Evolutionary conservation across 495 filamentous ascomycete species (phyloP), one percentile per base, ranked within the genome.

Genomic region (Neurospora sp.): DNA sequence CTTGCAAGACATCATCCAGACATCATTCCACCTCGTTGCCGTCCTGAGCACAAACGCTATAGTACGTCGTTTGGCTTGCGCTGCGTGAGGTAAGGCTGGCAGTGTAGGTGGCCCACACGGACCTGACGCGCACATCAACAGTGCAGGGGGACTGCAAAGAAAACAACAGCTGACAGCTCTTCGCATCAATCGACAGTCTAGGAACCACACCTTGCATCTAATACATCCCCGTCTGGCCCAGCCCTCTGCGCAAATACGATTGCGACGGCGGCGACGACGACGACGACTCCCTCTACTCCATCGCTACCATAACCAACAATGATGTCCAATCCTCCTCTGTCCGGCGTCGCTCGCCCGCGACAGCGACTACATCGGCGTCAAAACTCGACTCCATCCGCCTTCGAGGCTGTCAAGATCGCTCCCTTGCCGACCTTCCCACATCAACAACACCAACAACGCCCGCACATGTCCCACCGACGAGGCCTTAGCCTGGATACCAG

Each of bases 331-430:
- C 86, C 88, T 71, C 72, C 78, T 20, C 72, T 74, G 11, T 83
- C 83, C 71, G 88, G 85, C 81, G 88, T 82, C 83, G 85, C 91
- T 82, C 89, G 92, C 75, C 83, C 85, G 76, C 91, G 90, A 82
- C 89, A 89, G 78, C 88, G 89, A 80, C 89, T 88, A 85, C 93
- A 97, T 83, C 89, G 92, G 79, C 92, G 94, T 80, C 93, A 95
- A 85, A 91, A 93, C 78, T 97, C 94, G 77, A 96, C 93, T 77
- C 93, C 94, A 72, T 88, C 88, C 72, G 87, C 86, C 76, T 91
- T 91, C 81, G 91, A 93, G 79, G 87, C 87, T 70, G 83, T 86
- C 72, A 91, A 91, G 86, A 87, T 89, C 77, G 81, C 83, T 69
- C 86, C 83, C 81, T 85, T 91, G 77, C 86, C 88, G 74, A 86